phyloP scores from a whole-genome alignment of 2,329 filamentous ascomycete genomes.

The Orbilia oligospora region DNA sequence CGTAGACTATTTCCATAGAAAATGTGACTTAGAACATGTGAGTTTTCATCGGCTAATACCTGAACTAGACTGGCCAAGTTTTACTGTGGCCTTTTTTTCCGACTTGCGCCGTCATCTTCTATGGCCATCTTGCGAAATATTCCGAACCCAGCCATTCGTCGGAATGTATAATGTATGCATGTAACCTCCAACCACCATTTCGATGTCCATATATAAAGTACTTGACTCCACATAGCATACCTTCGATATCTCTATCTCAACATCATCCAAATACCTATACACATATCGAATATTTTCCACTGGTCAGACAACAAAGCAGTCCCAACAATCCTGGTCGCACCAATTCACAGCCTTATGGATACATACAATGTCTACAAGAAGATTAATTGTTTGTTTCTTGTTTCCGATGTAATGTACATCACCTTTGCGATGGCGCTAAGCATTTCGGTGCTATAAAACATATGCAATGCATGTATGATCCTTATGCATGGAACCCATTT shows the following conservation, averaged over 20 bases:
- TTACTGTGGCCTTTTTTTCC: not conserved
- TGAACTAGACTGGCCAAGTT: slow-evolving; percentile 2
- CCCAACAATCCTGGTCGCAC: not conserved
- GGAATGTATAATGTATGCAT: slow-evolving; percentile 30
- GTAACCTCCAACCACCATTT: slow-evolving; percentile 12
- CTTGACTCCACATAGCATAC: slow-evolving; percentile 21
- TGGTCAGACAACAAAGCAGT: not conserved
- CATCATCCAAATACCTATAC: slow-evolving; percentile 7
- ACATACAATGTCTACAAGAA: not conserved
- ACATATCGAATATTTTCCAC: not conserved
- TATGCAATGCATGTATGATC: slow-evolving; percentile 35
- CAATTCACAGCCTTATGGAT: slow-evolving; percentile 17
- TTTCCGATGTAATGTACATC: slow-evolving; percentile 33
- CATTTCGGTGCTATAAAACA: slow-evolving; percentile 29
- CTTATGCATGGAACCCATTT: slow-evolving; percentile 31
- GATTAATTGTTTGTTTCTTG: slow-evolving; percentile 16
- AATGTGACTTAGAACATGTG: slow-evolving; percentile 1
- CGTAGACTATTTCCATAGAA: not conserved
- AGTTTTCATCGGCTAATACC: not conserved
- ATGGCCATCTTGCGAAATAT: not conserved
- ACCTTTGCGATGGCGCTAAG: slow-evolving; percentile 51
- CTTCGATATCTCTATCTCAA: not conserved
- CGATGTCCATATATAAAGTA: slow-evolving; percentile 1
- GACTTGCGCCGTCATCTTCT: slow-evolving; percentile 14
- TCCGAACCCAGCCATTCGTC: slow-evolving; percentile 40